Evolutionary conservation across 2,329 filamentous ascomycete species (phyloP).

Genomic region (Gremmenia infestans): DNA sequence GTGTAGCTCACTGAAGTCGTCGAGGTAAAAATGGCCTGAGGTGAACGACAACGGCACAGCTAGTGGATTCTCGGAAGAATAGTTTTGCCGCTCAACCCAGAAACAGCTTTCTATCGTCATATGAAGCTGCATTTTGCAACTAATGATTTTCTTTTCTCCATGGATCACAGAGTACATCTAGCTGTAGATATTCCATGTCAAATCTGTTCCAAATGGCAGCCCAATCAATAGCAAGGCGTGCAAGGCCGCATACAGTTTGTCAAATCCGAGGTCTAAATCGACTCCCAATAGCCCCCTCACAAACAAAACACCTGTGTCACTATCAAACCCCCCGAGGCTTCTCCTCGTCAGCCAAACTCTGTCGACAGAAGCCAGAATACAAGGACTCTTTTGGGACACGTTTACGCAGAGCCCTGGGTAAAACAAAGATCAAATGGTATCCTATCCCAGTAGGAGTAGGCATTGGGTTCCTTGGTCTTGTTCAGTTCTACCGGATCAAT

Average conservation of each 20-base stretch:
- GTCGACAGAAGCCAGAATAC: slow-evolving; percentile 23
- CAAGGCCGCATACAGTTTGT: slow-evolving; percentile 9
- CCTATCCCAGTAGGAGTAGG: slow-evolving; percentile 66
- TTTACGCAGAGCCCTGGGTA: slow-evolving; percentile 52
- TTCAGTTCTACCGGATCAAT: slow-evolving; percentile 59
- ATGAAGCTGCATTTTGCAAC: too few species aligned
- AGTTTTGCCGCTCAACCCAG: too few species aligned
- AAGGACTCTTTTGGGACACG: slow-evolving; percentile 33
- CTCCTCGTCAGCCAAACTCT: slow-evolving; percentile 24
- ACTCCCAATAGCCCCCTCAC: slow-evolving; percentile 2
- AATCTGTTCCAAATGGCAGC: slow-evolving; percentile 3
- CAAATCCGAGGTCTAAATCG: slow-evolving; percentile 8
- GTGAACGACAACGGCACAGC: too few species aligned
- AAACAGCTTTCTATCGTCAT: too few species aligned
- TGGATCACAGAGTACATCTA: slow-evolving; percentile 1
- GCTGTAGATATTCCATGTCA: not conserved
- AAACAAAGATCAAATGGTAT: slow-evolving; percentile 67
- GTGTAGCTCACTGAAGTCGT: not conserved
- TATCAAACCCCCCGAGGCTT: slow-evolving; percentile 22
- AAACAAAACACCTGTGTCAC: slow-evolving; percentile 15
- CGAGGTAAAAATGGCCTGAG: not conserved
- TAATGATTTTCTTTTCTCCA: not conserved
- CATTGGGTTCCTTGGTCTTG: slow-evolving; percentile 59
- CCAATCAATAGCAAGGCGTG: slow-evolving; percentile 7
- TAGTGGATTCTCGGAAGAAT: too few species aligned